phyloP scores from a whole-genome alignment of 208 protist genomes.

The Plasmodiophora brassicae region DNA sequence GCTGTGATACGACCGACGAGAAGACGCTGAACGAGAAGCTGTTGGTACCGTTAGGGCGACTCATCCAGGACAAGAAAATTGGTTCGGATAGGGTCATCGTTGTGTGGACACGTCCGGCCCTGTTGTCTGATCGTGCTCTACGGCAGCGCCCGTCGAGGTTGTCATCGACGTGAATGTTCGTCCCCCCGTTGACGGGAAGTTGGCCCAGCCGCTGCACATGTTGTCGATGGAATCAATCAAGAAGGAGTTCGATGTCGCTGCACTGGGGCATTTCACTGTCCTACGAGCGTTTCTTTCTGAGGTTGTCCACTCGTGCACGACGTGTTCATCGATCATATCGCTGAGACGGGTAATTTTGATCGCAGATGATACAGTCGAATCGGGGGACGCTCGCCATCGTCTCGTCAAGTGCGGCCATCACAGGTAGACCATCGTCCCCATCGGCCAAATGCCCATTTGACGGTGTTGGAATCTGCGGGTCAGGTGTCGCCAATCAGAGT shows the following conservation, averaged over 20 bases:
- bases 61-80: not conserved
- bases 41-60: not conserved
- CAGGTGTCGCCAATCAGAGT: slow-evolving; percentile 8
- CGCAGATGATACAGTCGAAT: slow-evolving; percentile 4
- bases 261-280: not conserved
- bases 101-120: no score
- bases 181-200: not conserved
- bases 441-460: no score
- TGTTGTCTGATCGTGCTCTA: not conserved
- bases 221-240: not conserved
- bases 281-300: not conserved
- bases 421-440: not conserved
- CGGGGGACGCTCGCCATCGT: not conserved
- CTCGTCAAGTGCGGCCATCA: not conserved
- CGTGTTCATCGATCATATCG: not conserved
- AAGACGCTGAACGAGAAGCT: not conserved
- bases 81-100: not conserved
- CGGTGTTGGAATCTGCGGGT: no score
- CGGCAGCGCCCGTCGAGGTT: not conserved
- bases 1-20: not conserved
- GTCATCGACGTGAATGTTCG: slow-evolving; percentile 23
- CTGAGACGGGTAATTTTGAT: no score
- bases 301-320: not conserved
- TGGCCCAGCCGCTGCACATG: not conserved
- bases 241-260: slow-evolving; percentile 4